Percentiles rank a stretch among this genome's conserved stretches.
Conservation (phyloP, 148 eudicot species). For the Beta vulgaris region DNA sequence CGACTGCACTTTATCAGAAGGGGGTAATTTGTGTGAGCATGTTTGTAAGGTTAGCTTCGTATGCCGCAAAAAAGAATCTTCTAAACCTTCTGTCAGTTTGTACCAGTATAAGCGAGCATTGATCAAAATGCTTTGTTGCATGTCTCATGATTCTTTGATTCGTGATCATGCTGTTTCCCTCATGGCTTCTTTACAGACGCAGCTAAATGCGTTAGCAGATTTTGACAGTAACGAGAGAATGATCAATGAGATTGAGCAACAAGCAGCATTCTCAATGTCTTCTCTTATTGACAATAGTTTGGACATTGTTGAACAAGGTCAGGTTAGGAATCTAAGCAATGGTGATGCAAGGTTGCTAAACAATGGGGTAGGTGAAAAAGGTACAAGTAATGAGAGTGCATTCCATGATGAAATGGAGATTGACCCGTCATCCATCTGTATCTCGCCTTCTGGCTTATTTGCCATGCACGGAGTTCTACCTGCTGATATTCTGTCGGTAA, state of each 20-base stretch:
- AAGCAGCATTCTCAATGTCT: constrained; percentile 1
- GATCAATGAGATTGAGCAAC: constrained; percentile 26
- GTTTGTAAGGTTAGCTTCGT: constrained; percentile 54
- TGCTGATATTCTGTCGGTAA: constrained; percentile 23
- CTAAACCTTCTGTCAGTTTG: constrained; percentile 55
- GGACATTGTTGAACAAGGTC: constrained; percentile 3
- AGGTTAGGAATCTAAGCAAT: constrained; percentile 9
- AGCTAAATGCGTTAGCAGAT: constrained; percentile 40
- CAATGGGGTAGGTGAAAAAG: constrained; percentile 14
- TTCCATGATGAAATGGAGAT: constrained; percentile 49
- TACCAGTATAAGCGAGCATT: constrained; percentile 63
- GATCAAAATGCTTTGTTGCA: constrained; percentile 56
- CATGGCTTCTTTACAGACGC: constrained; percentile 64
- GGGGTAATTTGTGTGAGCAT: constrained; percentile 87
- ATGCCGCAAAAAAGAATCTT: constrained; percentile 40
- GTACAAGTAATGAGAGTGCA: constrained; percentile 18
- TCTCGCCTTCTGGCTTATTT: constrained; percentile 44
- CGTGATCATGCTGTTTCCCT: constrained; percentile 94
- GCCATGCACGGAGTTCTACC: constrained; percentile 37
- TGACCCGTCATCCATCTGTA: constrained; percentile 43
- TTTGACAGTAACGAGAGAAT: constrained; percentile 26
- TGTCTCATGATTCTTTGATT: constrained; percentile 64
- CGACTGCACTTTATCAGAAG: constrained; percentile 58
- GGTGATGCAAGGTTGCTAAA: constrained; percentile 14
- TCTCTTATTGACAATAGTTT: constrained; percentile 15